Evolutionary conservation across 2,329 filamentous ascomycete genomes (phyloP), one percentile per base, ranked within the genome.

Genomic region (Uncinocarpus reesii): DNA sequence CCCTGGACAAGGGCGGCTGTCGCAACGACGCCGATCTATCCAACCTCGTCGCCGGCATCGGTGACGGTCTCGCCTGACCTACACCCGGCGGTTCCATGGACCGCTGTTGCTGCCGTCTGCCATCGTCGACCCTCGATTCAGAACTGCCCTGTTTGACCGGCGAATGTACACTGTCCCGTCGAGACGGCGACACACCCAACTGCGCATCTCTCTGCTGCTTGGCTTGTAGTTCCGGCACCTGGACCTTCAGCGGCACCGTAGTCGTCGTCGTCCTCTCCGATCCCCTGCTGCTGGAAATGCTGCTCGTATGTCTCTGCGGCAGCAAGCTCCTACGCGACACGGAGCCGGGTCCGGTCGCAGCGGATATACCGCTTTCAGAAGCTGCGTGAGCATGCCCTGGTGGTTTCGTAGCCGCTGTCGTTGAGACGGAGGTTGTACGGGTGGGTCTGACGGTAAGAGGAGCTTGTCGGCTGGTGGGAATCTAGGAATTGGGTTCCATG

Each of bases 1-100:
- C 35, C 29, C 53, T 59, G 4, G 58, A 49, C 7, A 50, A 50
- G 16, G 52, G 51, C n/a, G 61, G 61, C 47, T 68, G 65, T 52
- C 62, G 57, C 34, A 69, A 45, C 10, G 66, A 69, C 6, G 62
- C 57, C 2, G 66, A 69, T 43, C 66, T 58, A 16, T 52, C 51
- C 16, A 62, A 59, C 16, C 65, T 64, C 5, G 61, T 55, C 2
- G 61, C 61, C 28, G 55, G 58, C 60, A 65, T 63, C 15, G 36
- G 48, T 20, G 8, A 35, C 1, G 35, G 3, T 24, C 13, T 47
- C 24, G 16, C 29, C 15, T 24, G 45, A 23, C 18, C 36, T 5
- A 18, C 23, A 32, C 10, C 24, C 45, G 18, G 16, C 18, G 20
- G 35, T 10, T 47, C 45, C 26, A 18, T 21, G 7, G 43, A 20